Base-by-base conservation (phyloP, 2,329 filamentous ascomycete genomes). In the Colletotrichum spaethianum region DNA sequence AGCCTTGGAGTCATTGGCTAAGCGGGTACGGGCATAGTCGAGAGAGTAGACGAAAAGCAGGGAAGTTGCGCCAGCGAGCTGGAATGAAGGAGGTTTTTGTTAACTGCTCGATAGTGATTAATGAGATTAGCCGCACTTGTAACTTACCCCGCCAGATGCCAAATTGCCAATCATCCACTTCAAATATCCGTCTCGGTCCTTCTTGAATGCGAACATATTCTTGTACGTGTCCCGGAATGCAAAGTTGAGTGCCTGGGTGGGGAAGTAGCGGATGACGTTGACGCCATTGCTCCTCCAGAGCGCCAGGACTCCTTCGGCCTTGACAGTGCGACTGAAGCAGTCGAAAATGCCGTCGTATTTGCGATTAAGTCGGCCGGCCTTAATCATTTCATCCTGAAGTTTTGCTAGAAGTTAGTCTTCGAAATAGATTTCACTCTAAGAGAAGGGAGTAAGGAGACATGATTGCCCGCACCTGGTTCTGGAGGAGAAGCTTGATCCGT, bases 191-290 rank as follows among this genome's bases (percentile, higher is more conserved):
- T 99, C 96, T 88, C 93, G 93, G 77, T 99, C 96, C 94, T 98
- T 98, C 94, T 98, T 99, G 95, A 94, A 99, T 85, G 94, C 93
- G 93, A 99, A 99, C 95, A 99, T 97, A 84, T 93, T 91, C 95
- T 99, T 99, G 95, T 98, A 99, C 92, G 96, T 98, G 88, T 99
- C 96, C 88, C 96, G 96, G 96, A 99, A 99, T 86, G 96, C 96
- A 85, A 99, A 99, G 95, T 99, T 99, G 86, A 99, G 91, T 82
- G 96, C 96, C 92, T 99, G 96, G 86, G 96, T 99, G 81, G 96
- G 96, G 94, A 99, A 99, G 91, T 99, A 99, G 93, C 96, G 96
- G 92, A 99, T 98, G 88, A 99, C 96, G 93, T 99, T 99, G 94
- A 96, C 96, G 85, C 96, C 99, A 94, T 99, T 99, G 89, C 96